Evolutionary conservation across 768 basidiomycete species (phyloP), one percentile per base, ranked within the genome.

Genomic region (Kwoniella heveanensis): DNA sequence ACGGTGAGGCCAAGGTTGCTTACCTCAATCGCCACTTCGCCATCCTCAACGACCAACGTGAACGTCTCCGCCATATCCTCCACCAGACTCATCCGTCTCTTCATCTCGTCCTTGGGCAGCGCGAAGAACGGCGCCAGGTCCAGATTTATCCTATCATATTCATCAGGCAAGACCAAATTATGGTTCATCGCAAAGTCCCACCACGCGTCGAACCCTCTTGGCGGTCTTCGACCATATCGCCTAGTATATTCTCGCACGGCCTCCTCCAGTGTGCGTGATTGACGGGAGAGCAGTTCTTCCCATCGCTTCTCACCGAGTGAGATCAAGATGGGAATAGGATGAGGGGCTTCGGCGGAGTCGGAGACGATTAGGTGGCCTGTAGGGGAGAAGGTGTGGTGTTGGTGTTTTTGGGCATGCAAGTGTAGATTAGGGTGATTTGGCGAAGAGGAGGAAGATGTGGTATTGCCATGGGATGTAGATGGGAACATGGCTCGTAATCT

Each of bases 201-300:
- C 80, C 80, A 81, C 17, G 69, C 48, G 62, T 82, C 81, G 51
- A 81, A 82, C 1, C 82, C 82, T 66, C 72, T 80, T 8, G 82
- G 82, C 19, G 82, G 82, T 19, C 60, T 57, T 10, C 82, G 61
- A 17, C 78, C 79, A 60, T 82, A 77, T 44, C 82, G 50, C 57
- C 77, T 67, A 29, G 62, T 70, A 63, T 82, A 82, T 65, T 82
- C 81, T 25, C 12, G 47, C 0, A 81, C 79, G 0, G 81, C 81
- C 61, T 81, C 72, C 8, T 57, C 69, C 3, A 81, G 67, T 8
- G 76, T 80, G 32, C 59, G 47, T 22, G 79, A 80, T 72, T 81
- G 80, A 51, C 80, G 52, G 3, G 56, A 67, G 22, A 79, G 71
- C 27, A 80, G 60, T 36, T 77, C 68, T 46, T 76, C 73, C 78